A percentile compares a stretch with the other conserved stretches of the same genome.
These are phyloP conservation scores for Pichia phayaonensis DNA, from an alignment of 805 yeast genomes.

Conservation along the genomic window DNA sequence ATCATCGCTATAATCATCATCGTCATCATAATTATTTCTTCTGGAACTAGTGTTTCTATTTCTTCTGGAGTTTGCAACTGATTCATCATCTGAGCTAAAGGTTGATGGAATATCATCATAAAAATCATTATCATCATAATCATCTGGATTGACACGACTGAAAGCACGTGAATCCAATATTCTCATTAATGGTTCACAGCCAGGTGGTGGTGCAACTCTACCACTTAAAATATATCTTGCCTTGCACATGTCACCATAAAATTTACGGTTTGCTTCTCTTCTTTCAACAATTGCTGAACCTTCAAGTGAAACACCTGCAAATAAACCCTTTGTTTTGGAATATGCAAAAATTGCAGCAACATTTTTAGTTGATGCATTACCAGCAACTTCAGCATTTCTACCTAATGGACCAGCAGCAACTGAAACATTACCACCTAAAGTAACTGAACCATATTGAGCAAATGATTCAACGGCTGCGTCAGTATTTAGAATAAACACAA, in stretches of 20 bases:
- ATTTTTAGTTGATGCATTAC: conserved; percentile 78
- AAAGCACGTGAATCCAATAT: conserved; percentile 83
- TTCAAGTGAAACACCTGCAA: conserved; percentile 95
- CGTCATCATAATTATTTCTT: conserved; percentile 20
- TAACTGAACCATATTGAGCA: conserved; percentile 89
- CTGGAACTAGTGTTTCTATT: conserved; percentile 6
- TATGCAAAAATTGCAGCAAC: conserved; percentile 91
- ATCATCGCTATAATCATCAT: conserved; percentile 24
- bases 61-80: conserved; percentile 20
- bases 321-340: conserved; percentile 92
- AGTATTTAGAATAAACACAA: conserved; percentile 85
- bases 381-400: conserved; percentile 96
- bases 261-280: conserved; percentile 93
- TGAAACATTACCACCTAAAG: conserved; percentile 90
- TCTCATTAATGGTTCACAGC: conserved; percentile 78
- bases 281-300: conserved; percentile 96
- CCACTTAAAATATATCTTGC: conserved; percentile 84
- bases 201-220: conserved; percentile 87
- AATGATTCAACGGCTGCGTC: conserved; percentile 86
- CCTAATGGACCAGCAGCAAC: conserved; percentile 98
- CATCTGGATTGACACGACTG: conserved; percentile 35
- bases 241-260: conserved; percentile 82
- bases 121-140: conserved; percentile 51
- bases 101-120: conserved; percentile 71
- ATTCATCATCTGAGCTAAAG: conserved; percentile 52